Base-by-base conservation (phyloP, 2,329 filamentous ascomycete species). In the Exophiala calicioides region DNA sequence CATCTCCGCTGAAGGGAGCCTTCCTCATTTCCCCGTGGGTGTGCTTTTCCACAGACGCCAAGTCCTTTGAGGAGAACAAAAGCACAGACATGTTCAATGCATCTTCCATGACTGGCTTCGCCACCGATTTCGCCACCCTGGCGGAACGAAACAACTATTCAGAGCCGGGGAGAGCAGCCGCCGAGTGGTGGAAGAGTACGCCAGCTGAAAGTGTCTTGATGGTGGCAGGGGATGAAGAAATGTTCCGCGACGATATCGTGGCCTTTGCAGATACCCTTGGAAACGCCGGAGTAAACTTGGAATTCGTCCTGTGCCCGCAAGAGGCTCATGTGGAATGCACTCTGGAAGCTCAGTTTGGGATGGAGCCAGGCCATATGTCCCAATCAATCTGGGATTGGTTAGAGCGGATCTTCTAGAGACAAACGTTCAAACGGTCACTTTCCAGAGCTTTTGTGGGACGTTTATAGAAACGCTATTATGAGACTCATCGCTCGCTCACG, bases 401-500 rank as follows among this genome's bases (percentile, higher is more conserved):
- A 5, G 29, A 12, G 5, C 29, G 29, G 6, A n/a, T n/a, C n/a
- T n/a, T n/a, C n/a, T n/a, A n/a, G n/a, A n/a, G n/a, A n/a, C n/a
- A n/a, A n/a, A n/a, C n/a, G n/a, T n/a, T n/a, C n/a, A n/a, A n/a
- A n/a, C n/a, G n/a, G n/a, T n/a, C n/a, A n/a, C n/a, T n/a, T n/a
- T n/a, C n/a, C n/a, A n/a, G n/a, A n/a, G n/a, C n/a, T n/a, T n/a
- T n/a, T n/a, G n/a, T n/a, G n/a, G n/a, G n/a, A n/a, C n/a, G n/a
- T n/a, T n/a, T n/a, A n/a, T n/a, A n/a, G n/a, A n/a, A n/a, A n/a
- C n/a, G n/a, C n/a, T n/a, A n/a, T 1, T 87, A 80, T 64, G 60
- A 68, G 27, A 73, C 72, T 35, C 79, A 83, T 37, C 75, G 73
- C 26, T 75, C 73, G 15, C 75, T 87, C 5, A 70, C 75, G 39